Percentiles rank a stretch among this genome's conserved stretches.
These are phyloP conservation scores for Chaetomium strumarium DNA, from an alignment of 2,329 filamentous ascomycete genomes.

Conservation along the genomic window DNA sequence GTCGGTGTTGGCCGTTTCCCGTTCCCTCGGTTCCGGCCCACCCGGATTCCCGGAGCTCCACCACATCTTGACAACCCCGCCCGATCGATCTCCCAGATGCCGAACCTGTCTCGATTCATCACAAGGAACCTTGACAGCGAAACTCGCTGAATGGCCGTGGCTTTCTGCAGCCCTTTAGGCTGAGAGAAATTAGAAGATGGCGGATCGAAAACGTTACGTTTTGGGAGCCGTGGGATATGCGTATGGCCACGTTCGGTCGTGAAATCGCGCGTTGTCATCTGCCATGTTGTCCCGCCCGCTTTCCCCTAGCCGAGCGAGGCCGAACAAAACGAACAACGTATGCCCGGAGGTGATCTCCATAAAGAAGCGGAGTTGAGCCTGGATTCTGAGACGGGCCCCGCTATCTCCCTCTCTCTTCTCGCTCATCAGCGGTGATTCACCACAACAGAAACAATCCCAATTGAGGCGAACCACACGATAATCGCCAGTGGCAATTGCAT, in stretches of 20 bases:
- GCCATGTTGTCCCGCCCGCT: background rate
- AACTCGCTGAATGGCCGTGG: background rate
- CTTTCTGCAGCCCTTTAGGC: background rate
- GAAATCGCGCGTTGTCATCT: slow-evolving; percentile 10
- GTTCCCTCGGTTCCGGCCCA: background rate
- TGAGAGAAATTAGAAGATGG: background rate
- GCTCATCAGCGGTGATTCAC: background rate
- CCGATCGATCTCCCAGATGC: slow-evolving; percentile 7
- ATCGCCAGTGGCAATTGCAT: background rate
- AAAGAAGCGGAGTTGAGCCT: slow-evolving; percentile 6
- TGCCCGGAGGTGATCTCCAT: background rate
- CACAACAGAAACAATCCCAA: background rate
- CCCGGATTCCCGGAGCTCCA: no score
- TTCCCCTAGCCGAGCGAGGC: slow-evolving; percentile 12
- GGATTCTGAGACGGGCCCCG: background rate
- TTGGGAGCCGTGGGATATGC: background rate
- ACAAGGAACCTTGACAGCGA: background rate
- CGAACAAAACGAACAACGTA: slow-evolving; percentile 7
- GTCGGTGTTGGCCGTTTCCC: background rate
- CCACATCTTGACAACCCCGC: background rate
- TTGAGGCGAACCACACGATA: background rate
- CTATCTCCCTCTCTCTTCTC: background rate
- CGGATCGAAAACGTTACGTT: background rate
- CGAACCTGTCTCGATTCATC: background rate
- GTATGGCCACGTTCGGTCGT: background rate